These are phyloP conservation scores for Hanseniaspora vineae DNA, from an alignment of 805 yeast species.

Conservation along the genomic window DNA sequence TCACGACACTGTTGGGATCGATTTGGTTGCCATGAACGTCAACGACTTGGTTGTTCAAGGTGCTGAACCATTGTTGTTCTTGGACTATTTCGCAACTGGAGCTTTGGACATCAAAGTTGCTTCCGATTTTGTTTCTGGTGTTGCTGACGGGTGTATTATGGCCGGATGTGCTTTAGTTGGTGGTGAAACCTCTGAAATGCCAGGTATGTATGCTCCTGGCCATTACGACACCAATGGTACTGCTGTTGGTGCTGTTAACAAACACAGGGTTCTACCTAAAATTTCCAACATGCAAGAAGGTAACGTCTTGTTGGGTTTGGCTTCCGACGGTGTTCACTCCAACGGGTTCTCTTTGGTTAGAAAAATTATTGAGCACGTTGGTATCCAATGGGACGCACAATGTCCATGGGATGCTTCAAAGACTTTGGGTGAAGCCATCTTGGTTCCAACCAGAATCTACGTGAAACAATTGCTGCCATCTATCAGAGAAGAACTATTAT, in stretches of 20 bases:
- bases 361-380: conserved; percentile 70
- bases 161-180: conserved; percentile 98
- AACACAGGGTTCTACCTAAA: conserved; percentile 61
- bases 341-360: conserved; percentile 94
- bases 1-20: conserved; percentile 97
- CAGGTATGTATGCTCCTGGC: conserved; percentile 91
- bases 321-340: conserved; percentile 89
- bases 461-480: conserved; percentile 81
- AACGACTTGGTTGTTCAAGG: conserved; percentile 97
- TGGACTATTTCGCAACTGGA: conserved; percentile 95
- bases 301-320: conserved; percentile 73
- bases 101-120: conserved; percentile 76
- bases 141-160: conserved; percentile 87
- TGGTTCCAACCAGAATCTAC: conserved; percentile 87
- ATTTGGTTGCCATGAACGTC: conserved; percentile 97
- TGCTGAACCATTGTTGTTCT: conserved; percentile 90
- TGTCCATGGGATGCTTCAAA: conserved; percentile 76
- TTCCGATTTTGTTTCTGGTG: conserved; percentile 83
- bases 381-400: conserved; percentile 51
- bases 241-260: conserved; percentile 91
- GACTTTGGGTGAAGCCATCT: conserved; percentile 74
- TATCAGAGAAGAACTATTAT: conserved; percentile 48
- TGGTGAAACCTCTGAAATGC: conserved; percentile 99
- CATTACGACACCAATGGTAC: conserved; percentile 99
- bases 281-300: conserved; percentile 58